These are phyloP conservation scores for Paraleonurus japonicus DNA, from an alignment of 257 asterid species.

Conservation along the genomic window DNA sequence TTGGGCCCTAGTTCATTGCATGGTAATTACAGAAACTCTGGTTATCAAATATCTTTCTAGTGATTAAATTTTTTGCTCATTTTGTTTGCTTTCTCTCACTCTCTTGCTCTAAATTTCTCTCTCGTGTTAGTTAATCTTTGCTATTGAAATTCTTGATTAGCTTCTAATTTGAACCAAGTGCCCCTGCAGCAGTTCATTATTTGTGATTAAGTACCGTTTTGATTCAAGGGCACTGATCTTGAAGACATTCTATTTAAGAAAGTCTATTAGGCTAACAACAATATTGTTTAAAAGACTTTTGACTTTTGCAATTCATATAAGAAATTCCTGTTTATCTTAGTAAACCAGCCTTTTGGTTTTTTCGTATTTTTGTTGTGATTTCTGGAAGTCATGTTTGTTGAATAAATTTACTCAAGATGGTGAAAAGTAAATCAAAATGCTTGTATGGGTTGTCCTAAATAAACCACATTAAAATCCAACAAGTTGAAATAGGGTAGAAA, in stretches of 20 bases:
- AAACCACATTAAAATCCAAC: constrained; percentile 14
- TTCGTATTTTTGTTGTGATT: neutral
- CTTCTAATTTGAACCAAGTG: too few species aligned
- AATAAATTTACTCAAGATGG: constrained; percentile 14
- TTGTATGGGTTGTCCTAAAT: neutral
- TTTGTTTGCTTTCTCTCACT: too few species aligned
- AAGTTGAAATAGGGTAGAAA: constrained; percentile 7
- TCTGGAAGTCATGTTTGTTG: neutral
- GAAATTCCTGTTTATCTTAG: neutral
- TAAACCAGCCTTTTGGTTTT: neutral
- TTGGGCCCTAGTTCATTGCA: constrained; percentile 95
- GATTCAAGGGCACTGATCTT: too few species aligned
- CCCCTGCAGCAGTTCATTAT: too few species aligned
- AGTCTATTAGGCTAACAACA: neutral
- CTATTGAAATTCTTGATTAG: too few species aligned
- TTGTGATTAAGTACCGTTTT: neutral
- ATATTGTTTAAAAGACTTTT: neutral
- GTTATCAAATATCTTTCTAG: neutral
- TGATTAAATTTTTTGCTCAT: constrained; percentile 1
- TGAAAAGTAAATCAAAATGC: neutral
- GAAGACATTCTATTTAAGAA: too few species aligned
- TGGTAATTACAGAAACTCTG: constrained; percentile 45
- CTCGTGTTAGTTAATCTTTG: too few species aligned
- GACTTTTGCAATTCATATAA: neutral
- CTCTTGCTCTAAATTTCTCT: too few species aligned